These are phyloP conservation scores for Cucumis cinereus DNA, from an alignment of 306 rosid species.

Conservation along the genomic window DNA sequence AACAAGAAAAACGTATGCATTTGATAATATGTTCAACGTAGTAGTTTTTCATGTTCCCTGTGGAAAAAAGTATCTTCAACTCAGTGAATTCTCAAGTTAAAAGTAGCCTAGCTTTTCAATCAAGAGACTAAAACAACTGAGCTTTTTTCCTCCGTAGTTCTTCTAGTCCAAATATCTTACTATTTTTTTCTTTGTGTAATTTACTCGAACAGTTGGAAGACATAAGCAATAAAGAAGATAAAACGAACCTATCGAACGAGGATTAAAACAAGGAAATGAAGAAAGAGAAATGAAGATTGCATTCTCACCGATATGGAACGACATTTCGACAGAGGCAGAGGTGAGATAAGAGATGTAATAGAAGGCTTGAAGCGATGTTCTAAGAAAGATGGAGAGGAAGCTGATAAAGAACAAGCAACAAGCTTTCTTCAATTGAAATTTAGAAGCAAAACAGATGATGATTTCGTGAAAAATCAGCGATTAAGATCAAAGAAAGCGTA, in stretches of 20 bases:
- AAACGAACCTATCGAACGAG: background rate
- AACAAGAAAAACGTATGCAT: no score
- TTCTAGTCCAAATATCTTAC: background rate
- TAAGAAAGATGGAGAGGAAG: no score
- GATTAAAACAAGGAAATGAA: background rate
- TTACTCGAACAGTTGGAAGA: background rate
- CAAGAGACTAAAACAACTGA: background rate
- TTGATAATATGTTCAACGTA: background rate
- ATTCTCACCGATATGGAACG: background rate
- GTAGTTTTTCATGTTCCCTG: background rate
- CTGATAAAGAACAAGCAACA: no score
- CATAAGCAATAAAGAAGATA: background rate
- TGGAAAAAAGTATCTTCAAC: background rate
- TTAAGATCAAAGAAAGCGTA: no score
- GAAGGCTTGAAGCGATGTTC: no score
- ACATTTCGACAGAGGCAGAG: background rate
- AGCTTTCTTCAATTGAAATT: no score
- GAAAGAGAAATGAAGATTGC: background rate
- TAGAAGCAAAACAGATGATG: no score
- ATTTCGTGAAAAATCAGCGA: no score
- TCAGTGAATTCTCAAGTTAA: background rate
- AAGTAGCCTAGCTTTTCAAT: background rate
- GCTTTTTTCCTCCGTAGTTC: background rate
- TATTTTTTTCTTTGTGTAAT: background rate
- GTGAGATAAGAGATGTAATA: background rate